Percentiles rank a stretch among this genome's conserved stretches.
These are phyloP conservation scores for Pyricularia pennisetigena DNA, from an alignment of 2,329 filamentous ascomycete genomes.

Conservation along the genomic window DNA sequence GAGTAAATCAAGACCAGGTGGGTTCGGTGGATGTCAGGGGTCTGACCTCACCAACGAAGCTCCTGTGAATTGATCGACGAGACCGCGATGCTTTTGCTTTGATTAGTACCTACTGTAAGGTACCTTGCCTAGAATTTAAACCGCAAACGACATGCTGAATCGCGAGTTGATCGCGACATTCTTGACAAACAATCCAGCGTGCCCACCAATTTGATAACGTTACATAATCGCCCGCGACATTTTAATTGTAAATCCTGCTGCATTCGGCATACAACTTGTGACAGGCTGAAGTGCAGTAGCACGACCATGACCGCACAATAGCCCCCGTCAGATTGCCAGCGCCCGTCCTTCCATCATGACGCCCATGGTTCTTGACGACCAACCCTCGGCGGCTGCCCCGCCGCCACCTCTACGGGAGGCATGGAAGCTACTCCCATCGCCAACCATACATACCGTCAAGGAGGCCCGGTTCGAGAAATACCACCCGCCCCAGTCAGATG, in stretches of 20 bases:
- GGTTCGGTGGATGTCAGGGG: neutral
- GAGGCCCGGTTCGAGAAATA: slow-evolving; percentile 52
- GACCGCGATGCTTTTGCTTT: neutral
- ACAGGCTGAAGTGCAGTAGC: neutral
- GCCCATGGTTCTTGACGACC: slow-evolving; percentile 39
- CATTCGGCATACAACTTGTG: neutral
- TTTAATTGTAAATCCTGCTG: neutral
- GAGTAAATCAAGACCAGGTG: neutral
- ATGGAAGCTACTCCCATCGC: slow-evolving; percentile 36
- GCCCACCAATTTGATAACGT: neutral
- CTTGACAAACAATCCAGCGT: neutral
- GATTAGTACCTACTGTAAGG: neutral
- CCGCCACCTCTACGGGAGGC: slow-evolving; percentile 26
- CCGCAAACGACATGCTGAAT: neutral
- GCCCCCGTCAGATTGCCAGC: neutral
- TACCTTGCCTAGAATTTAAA: neutral
- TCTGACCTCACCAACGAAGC: neutral
- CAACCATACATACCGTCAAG: slow-evolving; percentile 50
- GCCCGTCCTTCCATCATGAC: slow-evolving; percentile 28
- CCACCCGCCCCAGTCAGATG: slow-evolving; percentile 48
- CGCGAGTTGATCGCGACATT: neutral
- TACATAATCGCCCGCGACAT: neutral
- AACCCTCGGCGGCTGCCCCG: slow-evolving; percentile 5
- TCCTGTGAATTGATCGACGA: neutral
- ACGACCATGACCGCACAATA: neutral